These are phyloP conservation scores for Breviolum minutum DNA, from an alignment of 73 alveolate species.

Conservation along the genomic window DNA sequence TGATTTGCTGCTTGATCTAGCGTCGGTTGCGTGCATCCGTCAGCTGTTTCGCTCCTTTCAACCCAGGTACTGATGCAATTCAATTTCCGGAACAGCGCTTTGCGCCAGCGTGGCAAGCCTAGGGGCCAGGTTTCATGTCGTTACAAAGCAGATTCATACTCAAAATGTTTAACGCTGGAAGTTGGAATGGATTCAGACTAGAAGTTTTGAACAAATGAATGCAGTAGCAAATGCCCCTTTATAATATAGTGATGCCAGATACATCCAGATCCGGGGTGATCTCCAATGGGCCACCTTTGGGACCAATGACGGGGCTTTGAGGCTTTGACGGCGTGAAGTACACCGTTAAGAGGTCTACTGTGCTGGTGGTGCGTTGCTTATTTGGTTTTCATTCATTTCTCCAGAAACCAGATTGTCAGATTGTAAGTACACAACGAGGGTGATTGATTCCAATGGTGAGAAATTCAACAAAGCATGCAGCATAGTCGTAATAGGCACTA, in stretches of 20 bases:
- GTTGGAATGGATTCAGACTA: too few species aligned
- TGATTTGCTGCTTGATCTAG: too few species aligned
- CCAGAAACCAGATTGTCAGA: too few species aligned
- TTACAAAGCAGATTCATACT: too few species aligned
- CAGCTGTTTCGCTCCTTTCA: not conserved
- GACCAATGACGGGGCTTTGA: not conserved
- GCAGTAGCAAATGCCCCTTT: not conserved
- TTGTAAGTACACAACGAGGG: not conserved
- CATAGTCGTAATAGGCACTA: not conserved
- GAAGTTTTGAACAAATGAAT: not conserved
- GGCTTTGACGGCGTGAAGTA: constrained; percentile 91
- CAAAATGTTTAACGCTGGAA: too few species aligned
- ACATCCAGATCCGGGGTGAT: too few species aligned
- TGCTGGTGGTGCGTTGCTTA: not conserved
- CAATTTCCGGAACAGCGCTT: constrained; percentile 75
- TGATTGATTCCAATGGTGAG: not conserved
- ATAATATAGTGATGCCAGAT: too few species aligned
- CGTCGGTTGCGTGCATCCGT: too few species aligned
- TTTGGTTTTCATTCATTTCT: not conserved
- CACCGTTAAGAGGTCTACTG: constrained; percentile 36
- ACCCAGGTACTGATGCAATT: constrained; percentile 77
- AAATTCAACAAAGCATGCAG: not conserved
- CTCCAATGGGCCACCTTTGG: not conserved
- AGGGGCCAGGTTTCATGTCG: too few species aligned
- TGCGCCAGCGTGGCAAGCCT: constrained; percentile 18